These are phyloP conservation scores for Stramenopiles sp. DNA, from an alignment of 352 stramenopile species.

Conservation along the genomic window DNA sequence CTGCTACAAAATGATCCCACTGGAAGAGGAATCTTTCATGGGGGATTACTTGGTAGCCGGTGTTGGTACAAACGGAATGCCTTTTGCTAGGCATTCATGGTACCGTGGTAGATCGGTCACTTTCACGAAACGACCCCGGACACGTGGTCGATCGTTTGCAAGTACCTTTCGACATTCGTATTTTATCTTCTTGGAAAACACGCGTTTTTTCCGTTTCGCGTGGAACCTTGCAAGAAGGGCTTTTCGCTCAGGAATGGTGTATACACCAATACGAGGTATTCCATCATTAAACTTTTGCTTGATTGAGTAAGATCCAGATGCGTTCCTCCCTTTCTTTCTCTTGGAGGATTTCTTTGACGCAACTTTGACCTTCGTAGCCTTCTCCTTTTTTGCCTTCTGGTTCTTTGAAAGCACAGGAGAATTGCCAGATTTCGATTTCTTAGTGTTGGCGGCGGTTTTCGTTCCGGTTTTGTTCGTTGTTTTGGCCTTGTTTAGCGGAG, in stretches of 20 bases:
- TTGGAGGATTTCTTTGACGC: background rate
- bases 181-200: constrained; percentile 96
- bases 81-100: background rate
- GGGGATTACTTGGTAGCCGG: background rate
- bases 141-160: constrained; percentile 75
- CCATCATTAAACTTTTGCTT: background rate
- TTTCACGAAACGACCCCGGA: constrained; percentile 75
- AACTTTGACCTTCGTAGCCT: background rate
- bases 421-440: background rate
- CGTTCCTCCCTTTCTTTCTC: background rate
- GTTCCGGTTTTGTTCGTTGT: background rate
- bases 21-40: too few relatives aligned
- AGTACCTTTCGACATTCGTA: constrained; percentile 96
- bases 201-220: constrained; percentile 81
- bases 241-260: constrained; percentile 71
- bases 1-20: too few relatives aligned
- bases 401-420: background rate
- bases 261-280: constrained; percentile 57
- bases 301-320: background rate
- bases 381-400: background rate
- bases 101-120: constrained; percentile 16
- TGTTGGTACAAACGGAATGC: background rate
- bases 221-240: constrained; percentile 86
- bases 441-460: background rate
- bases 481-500: background rate